Percentiles rank a stretch among this genome's conserved stretches.
phyloP scores from a whole-genome alignment of 2,329 filamentous ascomycete species.

The Fusarium circinatum region DNA sequence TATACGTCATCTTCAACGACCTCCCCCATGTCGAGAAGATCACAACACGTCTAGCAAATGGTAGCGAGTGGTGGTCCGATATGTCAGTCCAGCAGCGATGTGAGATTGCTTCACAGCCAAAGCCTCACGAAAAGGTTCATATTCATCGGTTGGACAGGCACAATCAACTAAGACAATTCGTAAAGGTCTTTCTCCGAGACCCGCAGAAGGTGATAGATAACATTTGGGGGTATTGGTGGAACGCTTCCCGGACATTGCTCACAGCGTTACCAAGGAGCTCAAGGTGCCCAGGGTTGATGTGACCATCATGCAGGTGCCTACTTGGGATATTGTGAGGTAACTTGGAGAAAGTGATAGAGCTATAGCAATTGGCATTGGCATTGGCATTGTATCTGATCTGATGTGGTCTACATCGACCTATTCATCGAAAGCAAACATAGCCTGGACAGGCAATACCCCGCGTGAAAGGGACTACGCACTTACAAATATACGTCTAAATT shows the following conservation, averaged over 20 bases:
- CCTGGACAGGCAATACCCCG: not conserved
- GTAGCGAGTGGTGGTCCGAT: not conserved
- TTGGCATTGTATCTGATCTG: not conserved
- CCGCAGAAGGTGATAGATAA: not conserved
- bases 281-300: not conserved
- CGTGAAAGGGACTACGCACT: too few species aligned
- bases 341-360: too few species aligned
- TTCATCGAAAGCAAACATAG: not conserved
- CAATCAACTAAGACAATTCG: too few species aligned
- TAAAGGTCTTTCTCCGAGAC: not conserved
- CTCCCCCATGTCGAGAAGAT: not conserved
- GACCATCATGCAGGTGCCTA: not conserved
- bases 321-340: not conserved
- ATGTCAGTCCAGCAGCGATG: not conserved
- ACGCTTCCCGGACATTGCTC: not conserved
- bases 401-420: not conserved
- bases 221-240: not conserved
- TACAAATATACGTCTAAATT: not conserved
- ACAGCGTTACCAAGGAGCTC: not conserved
- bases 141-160: not conserved
- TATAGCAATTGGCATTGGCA: not conserved
- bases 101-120: not conserved
- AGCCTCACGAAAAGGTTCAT: not conserved
- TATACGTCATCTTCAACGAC: not conserved
- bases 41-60: not conserved